Evolutionary conservation across 2,329 filamentous ascomycete genomes (phyloP).

Genomic region (Nemania diffusa): DNA sequence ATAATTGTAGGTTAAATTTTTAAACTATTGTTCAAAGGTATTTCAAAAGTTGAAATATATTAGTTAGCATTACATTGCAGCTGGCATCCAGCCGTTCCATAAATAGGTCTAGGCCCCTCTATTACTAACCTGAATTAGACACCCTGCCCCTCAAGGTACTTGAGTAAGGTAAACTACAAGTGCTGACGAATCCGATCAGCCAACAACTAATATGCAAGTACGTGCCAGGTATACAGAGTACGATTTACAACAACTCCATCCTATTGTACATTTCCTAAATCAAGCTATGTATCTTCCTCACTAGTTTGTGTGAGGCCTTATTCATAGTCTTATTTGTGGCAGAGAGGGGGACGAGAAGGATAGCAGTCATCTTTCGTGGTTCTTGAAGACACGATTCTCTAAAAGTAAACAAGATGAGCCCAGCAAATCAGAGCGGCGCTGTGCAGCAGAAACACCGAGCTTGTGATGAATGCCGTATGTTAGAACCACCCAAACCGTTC

Average conservation of each 20-base stretch:
- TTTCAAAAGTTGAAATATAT: too few species aligned
- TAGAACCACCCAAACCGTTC: background rate
- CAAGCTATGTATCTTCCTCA: background rate
- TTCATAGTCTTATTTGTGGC: conserved; percentile 5
- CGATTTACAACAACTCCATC: background rate
- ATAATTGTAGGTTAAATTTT: too few species aligned
- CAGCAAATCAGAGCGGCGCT: conserved; percentile 26
- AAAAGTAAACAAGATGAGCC: conserved; percentile 5
- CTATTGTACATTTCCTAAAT: background rate
- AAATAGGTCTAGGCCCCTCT: background rate
- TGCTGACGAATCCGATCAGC: background rate
- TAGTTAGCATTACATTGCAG: too few species aligned
- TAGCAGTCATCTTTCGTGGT: background rate
- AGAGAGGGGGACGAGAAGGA: background rate
- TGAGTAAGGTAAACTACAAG: background rate
- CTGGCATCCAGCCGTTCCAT: too few species aligned
- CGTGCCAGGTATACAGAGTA: background rate
- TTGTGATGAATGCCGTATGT: conserved; percentile 75
- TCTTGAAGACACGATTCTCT: background rate
- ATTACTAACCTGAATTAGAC: background rate
- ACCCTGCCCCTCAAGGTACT: background rate
- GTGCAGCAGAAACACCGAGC: conserved; percentile 65
- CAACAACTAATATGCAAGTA: background rate
- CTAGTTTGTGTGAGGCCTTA: background rate
- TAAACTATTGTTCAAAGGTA: too few species aligned